A percentile compares a stretch with the other conserved stretches of the same genome.
phyloP scores from a whole-genome alignment of 2,329 filamentous ascomycete species.

The Metarhizium brunneum region DNA sequence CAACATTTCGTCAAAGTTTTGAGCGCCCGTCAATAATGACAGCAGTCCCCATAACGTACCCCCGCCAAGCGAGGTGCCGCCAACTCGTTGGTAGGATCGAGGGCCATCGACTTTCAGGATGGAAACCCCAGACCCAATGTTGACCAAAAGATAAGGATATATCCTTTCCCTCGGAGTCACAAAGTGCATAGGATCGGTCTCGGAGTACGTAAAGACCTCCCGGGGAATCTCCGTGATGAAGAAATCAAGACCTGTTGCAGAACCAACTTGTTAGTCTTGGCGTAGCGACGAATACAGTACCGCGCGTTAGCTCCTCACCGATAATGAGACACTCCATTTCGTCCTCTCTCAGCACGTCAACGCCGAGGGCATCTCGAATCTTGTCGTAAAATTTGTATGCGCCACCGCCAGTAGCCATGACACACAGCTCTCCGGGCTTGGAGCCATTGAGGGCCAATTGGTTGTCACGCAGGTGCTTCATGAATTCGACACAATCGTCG shows the following conservation, averaged over 20 bases:
- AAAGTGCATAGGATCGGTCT: slow-evolving; percentile 84
- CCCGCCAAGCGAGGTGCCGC: slow-evolving; percentile 87
- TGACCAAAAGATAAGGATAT: slow-evolving; percentile 95
- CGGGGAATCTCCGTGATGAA: slow-evolving; percentile 97
- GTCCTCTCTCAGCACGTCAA: slow-evolving; percentile 85
- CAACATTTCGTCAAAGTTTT: slow-evolving; percentile 97
- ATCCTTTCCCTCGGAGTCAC: slow-evolving; percentile 67
- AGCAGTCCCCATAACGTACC: slow-evolving; percentile 97
- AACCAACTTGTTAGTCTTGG: background rate
- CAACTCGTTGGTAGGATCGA: slow-evolving; percentile 78
- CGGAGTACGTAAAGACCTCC: slow-evolving; percentile 95
- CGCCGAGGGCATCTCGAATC: slow-evolving; percentile 72
- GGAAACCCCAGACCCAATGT: slow-evolving; percentile 93
- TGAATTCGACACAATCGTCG: slow-evolving; percentile 86
- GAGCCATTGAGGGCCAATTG: slow-evolving; percentile 69
- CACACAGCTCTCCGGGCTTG: slow-evolving; percentile 62
- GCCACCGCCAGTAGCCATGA: slow-evolving; percentile 93
- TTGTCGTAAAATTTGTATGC: slow-evolving; percentile 96
- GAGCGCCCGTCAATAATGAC: slow-evolving; percentile 82
- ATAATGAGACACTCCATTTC: slow-evolving; percentile 99
- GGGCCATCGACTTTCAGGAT: slow-evolving; percentile 96
- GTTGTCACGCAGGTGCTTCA: slow-evolving; percentile 75
- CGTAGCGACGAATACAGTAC: background rate
- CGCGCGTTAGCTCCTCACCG: slow-evolving; percentile 39
- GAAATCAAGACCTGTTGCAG: slow-evolving; percentile 74